A percentile compares a stretch with the other conserved stretches of the same genome.
phyloP scores from a whole-genome alignment of 2,329 filamentous ascomycete genomes.

The Xylariaceae sp. region DNA sequence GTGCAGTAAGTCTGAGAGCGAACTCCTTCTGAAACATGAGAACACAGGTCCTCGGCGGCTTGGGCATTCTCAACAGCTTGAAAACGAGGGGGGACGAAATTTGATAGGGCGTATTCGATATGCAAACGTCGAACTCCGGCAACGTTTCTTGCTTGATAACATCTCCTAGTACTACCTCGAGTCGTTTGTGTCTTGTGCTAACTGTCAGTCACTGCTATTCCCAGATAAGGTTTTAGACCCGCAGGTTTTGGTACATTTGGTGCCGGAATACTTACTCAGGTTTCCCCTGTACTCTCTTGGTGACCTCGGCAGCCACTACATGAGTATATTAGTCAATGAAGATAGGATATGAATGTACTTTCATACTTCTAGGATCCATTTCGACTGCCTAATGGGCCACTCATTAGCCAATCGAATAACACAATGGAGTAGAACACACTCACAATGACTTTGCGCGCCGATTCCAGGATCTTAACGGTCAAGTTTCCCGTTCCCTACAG shows the following conservation, averaged over 20 bases:
- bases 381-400: constrained; percentile 61
- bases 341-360: neutral
- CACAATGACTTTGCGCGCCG: constrained; percentile 69
- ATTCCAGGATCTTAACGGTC: constrained; percentile 83
- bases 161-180: constrained; percentile 60
- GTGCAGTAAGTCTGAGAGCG: constrained; percentile 82
- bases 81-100: constrained; percentile 92
- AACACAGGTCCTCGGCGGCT: constrained; percentile 76
- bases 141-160: constrained; percentile 78
- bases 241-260: neutral
- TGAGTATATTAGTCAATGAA: neutral
- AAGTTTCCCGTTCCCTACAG: constrained; percentile 55
- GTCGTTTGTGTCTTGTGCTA: neutral
- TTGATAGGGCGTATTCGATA: constrained; percentile 69
- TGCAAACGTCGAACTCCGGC: constrained; percentile 65
- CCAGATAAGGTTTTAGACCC: neutral
- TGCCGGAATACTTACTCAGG: constrained; percentile 45
- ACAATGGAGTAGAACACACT: constrained; percentile 1
- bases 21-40: constrained; percentile 98
- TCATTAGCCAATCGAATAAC: constrained; percentile 42
- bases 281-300: constrained; percentile 70
- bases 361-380: constrained; percentile 73
- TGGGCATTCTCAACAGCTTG: constrained; percentile 58
- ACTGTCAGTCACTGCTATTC: neutral
- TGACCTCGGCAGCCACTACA: constrained; percentile 81